Conservation (phyloP, 2,329 filamentous ascomycete genomes). For the Sporothrix phasma region DNA sequence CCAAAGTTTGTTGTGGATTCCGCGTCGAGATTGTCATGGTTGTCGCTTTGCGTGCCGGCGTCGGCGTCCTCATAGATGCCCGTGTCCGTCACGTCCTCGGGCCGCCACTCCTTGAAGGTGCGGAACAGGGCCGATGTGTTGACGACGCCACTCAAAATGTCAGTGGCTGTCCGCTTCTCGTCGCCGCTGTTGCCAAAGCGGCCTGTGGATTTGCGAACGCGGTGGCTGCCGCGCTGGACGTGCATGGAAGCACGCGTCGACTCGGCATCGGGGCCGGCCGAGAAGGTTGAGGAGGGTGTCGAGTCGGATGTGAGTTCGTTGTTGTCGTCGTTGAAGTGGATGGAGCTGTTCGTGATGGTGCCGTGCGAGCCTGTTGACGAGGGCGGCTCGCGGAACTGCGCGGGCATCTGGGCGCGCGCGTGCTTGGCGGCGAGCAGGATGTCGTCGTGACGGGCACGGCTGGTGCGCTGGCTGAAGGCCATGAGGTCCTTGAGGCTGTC, state of each 20-base stretch:
- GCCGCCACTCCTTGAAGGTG: slow-evolving; percentile 20
- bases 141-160: slow-evolving; percentile 17
- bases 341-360: slow-evolving; percentile 19
- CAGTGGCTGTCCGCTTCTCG: slow-evolving; percentile 6
- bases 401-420: slow-evolving; percentile 17
- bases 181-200: slow-evolving; percentile 14
- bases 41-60: neutral
- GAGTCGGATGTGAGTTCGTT: slow-evolving; percentile 10
- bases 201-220: slow-evolving; percentile 16
- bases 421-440: slow-evolving; percentile 16
- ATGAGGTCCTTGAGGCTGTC: slow-evolving; percentile 19
- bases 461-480: slow-evolving; percentile 15
- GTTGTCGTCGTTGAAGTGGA: slow-evolving; percentile 5
- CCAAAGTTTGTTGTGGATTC: slow-evolving; percentile 18
- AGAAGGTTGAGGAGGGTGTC: slow-evolving; percentile 14
- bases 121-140: slow-evolving; percentile 21
- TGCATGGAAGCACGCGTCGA: slow-evolving; percentile 18
- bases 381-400: slow-evolving; percentile 19
- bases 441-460: slow-evolving; percentile 31
- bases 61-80: slow-evolving; percentile 8
- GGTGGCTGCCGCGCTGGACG: slow-evolving; percentile 16
- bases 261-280: slow-evolving; percentile 19
- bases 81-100: slow-evolving; percentile 12
- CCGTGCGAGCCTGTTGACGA: slow-evolving; percentile 21
- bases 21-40: neutral